Evolutionary conservation across 2,329 filamentous ascomycete species (phyloP), one percentile per base, ranked within the genome.

Genomic region (Stachybotrys elegans): DNA sequence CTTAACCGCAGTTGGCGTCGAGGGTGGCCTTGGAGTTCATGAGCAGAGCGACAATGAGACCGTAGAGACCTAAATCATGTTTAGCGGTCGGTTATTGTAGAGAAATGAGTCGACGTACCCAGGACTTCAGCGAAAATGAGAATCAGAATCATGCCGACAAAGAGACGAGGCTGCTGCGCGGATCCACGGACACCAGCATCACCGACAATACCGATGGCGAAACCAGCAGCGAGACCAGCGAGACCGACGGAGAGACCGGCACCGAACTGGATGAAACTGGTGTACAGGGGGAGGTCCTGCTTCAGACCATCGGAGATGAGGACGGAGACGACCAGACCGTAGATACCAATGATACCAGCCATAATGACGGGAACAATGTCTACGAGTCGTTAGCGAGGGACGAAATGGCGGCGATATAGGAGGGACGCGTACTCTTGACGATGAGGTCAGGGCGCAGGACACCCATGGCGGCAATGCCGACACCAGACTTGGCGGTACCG

Each of bases 261-360:
- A 70, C 87, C 87, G 49, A 92, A 81, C 69, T 92, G 88, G 60
- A 92, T 88, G 73, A 92, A 91, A 48, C 85, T 84, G 45, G 86
- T 89, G 72, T 85, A 92, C 49, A 93, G 78, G 48, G 87, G 76
- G 50, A 86, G 71, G 53, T 80, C 65, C 70, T 92, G 86, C 58
- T 75, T 77, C 53, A 93, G 75, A 59, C 81, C 83, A 67, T 89
- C 86, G 62, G 88, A 90, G 64, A 93, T 89, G 61, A 93, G 73
- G 67, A 93, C 88, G 16, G 88, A 91, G 49, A 92, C 87, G 71
- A 93, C 88, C 54, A 93, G 80, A 61, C 88, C 88, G 75, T 93
- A 98, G 71, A 98, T 97, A 86, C 89, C 93, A 73, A 98, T 97
- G 73, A 98, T 98, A 97, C 93, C 93, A 79, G 93, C 93, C 93